Base-by-base conservation (phyloP, 345 rosid species). In the Boechera retrofracta region DNA sequence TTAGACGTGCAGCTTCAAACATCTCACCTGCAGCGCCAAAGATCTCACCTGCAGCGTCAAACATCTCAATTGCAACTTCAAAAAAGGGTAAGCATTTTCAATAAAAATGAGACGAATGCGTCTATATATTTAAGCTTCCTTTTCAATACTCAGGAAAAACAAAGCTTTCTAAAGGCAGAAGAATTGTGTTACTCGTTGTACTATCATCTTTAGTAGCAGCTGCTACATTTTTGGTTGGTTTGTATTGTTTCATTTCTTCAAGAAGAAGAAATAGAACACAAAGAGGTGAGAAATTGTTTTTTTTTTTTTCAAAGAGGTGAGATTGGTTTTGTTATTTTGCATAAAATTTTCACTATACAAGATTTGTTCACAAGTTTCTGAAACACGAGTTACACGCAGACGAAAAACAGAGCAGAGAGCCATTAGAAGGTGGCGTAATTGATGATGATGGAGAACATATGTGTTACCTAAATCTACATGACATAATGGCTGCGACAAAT, bases 401-500 rank as follows among this genome's bases (percentile, higher is more conserved):
- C 5, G 4, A 21, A 61, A 61, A 61, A 11, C 33, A 39, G 10
- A 61, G 16, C 0, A 61, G 3, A 21, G 48, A 21, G 10, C 9
- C 39, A 11, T 39, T 21, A 21, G 33, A 24, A 61, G 48, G 48
- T 0, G 18, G 10, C 18, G 11, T 61, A 10, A 12, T 11, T 12
- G 33, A 61, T 21, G 33, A 39, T 39, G 33, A 6, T 61, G 49
- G 16, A 10, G 33, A 61, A 6, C 0, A 61, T 10, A 11, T 61
- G 10, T 11, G 32, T 41, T 1, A 41, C 35, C 4, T 62, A 12
- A 62, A 41, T 26, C 35, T 62, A 3, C 7, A 3, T 24, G 21
- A 41, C 21, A 26, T 62, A 44, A 64, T 64, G 12, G 13, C 24
- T 26, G 68, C 68, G 15, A 64, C 68, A 7, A 44, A 44, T 64